Conservation (phyloP, 1,139 yeast species). For the Yamadazyma pseudoaaseri region DNA sequence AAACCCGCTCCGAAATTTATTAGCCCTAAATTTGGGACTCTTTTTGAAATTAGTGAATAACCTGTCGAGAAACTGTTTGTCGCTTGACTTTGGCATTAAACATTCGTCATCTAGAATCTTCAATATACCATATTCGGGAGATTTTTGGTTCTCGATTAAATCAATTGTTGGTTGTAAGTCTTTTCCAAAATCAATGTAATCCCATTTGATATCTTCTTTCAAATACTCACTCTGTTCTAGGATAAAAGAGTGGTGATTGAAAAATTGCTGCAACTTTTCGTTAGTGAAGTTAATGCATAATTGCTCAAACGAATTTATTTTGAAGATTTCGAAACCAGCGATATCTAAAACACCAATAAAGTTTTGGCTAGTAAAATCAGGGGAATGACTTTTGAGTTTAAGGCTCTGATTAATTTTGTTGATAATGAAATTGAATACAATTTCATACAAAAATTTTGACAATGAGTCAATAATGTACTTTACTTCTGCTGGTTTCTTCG, state of each 20-base stretch:
- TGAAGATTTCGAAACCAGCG: slow-evolving; percentile 96
- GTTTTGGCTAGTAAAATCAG: slow-evolving; percentile 30
- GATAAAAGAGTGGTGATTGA: slow-evolving; percentile 97
- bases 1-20: slow-evolving; percentile 69
- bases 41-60: slow-evolving; percentile 65
- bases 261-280: slow-evolving; percentile 93
- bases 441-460: slow-evolving; percentile 84
- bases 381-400: slow-evolving; percentile 16
- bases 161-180: slow-evolving; percentile 95
- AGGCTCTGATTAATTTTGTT: slow-evolving; percentile 73
- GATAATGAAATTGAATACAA: slow-evolving; percentile 76
- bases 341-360: slow-evolving; percentile 94
- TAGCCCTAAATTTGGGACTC: slow-evolving; percentile 62
- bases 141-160: slow-evolving; percentile 66
- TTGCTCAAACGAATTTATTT: slow-evolving; percentile 91
- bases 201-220: slow-evolving; percentile 94
- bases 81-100: slow-evolving; percentile 88
- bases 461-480: slow-evolving; percentile 82
- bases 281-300: slow-evolving; percentile 95
- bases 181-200: slow-evolving; percentile 94
- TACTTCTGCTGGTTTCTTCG: slow-evolving; percentile 79
- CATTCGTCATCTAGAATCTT: slow-evolving; percentile 93
- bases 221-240: slow-evolving; percentile 95
- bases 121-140: slow-evolving; percentile 77
- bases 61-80: slow-evolving; percentile 79